Percentiles rank a stretch among this genome's conserved stretches.
These are phyloP conservation scores for Geopyxis carbonaria DNA, from an alignment of 495 filamentous ascomycete species.

Conservation along the genomic window DNA sequence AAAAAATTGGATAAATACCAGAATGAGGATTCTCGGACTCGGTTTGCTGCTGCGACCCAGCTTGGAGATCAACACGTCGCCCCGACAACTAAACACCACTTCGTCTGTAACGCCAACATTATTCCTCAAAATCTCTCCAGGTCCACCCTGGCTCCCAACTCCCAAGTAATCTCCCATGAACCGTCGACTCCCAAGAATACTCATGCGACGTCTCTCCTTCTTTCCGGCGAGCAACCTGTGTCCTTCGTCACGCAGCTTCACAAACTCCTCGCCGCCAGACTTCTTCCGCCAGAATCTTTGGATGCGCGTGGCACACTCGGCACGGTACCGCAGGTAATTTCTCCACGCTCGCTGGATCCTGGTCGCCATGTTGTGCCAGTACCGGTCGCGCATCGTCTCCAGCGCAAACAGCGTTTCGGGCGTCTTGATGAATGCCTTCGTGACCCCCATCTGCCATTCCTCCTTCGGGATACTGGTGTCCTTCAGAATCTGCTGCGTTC, in stretches of 20 bases:
- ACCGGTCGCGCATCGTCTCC: conserved; percentile 91
- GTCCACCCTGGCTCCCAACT: conserved; percentile 58
- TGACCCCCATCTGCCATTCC: conserved; percentile 94
- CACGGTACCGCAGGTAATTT: conserved; percentile 81
- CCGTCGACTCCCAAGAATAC: conserved; percentile 71
- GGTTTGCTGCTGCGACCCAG: conserved; percentile 92
- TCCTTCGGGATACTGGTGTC: conserved; percentile 88
- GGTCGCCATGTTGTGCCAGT: conserved; percentile 99
- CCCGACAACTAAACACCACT: conserved; percentile 74
- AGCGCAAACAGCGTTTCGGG: conserved; percentile 94
- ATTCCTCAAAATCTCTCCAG: conserved; percentile 63
- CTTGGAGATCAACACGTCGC: conserved; percentile 75
- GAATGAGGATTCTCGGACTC: conserved; percentile 63
- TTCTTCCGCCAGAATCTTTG: conserved; percentile 90
- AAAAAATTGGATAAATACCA: conserved; percentile 34
- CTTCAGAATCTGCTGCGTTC: conserved; percentile 85
- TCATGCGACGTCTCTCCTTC: conserved; percentile 83
- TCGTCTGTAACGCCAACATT: conserved; percentile 49
- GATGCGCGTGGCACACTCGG: conserved; percentile 82
- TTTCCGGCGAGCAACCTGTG: conserved; percentile 63
- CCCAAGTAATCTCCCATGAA: conserved; percentile 96
- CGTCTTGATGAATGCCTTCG: conserved; percentile 96
- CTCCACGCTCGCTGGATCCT: conserved; percentile 95
- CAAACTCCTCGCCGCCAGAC: conserved; percentile 68
- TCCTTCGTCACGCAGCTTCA: conserved; percentile 78